Evolutionary conservation across 805 yeast genomes (phyloP).

Genomic region (Starmerella vaccinii): DNA sequence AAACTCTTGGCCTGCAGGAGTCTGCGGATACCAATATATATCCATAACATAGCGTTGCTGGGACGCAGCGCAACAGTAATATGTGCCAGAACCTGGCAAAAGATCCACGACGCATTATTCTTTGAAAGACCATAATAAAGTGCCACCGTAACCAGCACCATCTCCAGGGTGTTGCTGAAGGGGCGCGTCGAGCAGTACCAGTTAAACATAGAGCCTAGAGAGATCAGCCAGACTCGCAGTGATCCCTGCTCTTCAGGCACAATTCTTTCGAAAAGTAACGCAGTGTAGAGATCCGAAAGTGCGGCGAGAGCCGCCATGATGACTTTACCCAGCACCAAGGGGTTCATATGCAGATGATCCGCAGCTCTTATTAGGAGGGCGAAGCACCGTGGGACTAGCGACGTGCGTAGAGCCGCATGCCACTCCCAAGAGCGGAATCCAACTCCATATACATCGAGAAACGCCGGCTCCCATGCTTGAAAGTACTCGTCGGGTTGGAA

Average conservation of each 20-base stretch:
- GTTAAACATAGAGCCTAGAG: slow-evolving; percentile 63
- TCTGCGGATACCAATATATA: slow-evolving; percentile 40
- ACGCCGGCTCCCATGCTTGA: slow-evolving; percentile 92
- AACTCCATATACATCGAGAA: slow-evolving; percentile 56
- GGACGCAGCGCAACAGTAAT: slow-evolving; percentile 69
- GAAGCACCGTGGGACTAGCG: slow-evolving; percentile 68
- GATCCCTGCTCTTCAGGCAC: neutral
- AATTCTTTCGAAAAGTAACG: slow-evolving; percentile 37
- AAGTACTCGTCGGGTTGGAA: slow-evolving; percentile 96
- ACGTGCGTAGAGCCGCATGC: slow-evolving; percentile 62
- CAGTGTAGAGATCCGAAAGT: slow-evolving; percentile 54
- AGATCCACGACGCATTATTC: neutral
- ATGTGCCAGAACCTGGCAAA: slow-evolving; percentile 45
- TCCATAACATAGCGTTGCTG: slow-evolving; percentile 73
- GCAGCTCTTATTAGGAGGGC: slow-evolving; percentile 37
- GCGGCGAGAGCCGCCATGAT: slow-evolving; percentile 62
- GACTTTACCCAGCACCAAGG: slow-evolving; percentile 46
- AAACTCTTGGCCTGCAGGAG: slow-evolving; percentile 5
- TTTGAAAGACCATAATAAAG: slow-evolving; percentile 64
- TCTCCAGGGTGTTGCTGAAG: slow-evolving; percentile 75
- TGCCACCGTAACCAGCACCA: slow-evolving; percentile 56
- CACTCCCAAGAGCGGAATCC: slow-evolving; percentile 96
- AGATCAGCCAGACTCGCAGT: slow-evolving; percentile 33
- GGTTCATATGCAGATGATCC: slow-evolving; percentile 30
- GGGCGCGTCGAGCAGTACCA: slow-evolving; percentile 74